Evolutionary conservation across 2,329 filamentous ascomycete genomes (phyloP).

Genomic region (Pseudogymnoascus sp.): DNA sequence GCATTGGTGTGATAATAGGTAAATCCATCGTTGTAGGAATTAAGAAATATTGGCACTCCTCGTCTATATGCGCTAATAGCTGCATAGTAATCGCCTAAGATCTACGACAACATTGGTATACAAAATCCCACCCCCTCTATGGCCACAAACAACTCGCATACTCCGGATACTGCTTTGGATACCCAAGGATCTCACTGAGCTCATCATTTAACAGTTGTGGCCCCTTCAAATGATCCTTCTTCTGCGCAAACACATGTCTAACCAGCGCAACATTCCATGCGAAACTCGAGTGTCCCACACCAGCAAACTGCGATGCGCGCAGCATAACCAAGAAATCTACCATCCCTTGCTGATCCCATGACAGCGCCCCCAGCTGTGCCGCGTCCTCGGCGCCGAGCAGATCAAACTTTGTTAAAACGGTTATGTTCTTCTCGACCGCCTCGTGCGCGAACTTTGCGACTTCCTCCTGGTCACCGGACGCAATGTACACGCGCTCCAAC

Average conservation of each 20-base stretch:
- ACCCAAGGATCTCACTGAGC: conserved; percentile 21
- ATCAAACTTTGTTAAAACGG: conserved; percentile 12
- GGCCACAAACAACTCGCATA: conserved; percentile 23
- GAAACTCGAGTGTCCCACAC: conserved; percentile 12
- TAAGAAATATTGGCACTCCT: neutral
- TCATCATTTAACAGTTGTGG: conserved; percentile 21
- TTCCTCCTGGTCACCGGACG: conserved; percentile 11
- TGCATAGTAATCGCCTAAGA: neutral
- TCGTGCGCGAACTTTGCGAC: conserved; percentile 10
- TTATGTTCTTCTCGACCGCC: conserved; percentile 6
- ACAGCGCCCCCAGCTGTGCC: conserved; percentile 1
- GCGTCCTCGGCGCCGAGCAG: conserved; percentile 6
- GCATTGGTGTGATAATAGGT: neutral
- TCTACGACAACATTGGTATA: neutral
- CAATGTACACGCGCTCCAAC: conserved; percentile 13
- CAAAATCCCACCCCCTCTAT: conserved; percentile 3
- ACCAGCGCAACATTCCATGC: conserved; percentile 17
- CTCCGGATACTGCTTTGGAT: conserved; percentile 14
- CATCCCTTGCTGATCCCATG: conserved; percentile 15
- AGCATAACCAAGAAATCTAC: conserved; percentile 15
- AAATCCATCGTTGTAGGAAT: neutral
- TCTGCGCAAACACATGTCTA: conserved; percentile 16
- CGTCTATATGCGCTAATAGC: neutral
- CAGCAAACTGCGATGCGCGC: conserved; percentile 11
- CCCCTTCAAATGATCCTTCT: conserved; percentile 16